A percentile compares a stretch with the other conserved stretches of the same genome.
phyloP scores from a whole-genome alignment of 2,329 filamentous ascomycete genomes.

The Cercospora beticola region DNA sequence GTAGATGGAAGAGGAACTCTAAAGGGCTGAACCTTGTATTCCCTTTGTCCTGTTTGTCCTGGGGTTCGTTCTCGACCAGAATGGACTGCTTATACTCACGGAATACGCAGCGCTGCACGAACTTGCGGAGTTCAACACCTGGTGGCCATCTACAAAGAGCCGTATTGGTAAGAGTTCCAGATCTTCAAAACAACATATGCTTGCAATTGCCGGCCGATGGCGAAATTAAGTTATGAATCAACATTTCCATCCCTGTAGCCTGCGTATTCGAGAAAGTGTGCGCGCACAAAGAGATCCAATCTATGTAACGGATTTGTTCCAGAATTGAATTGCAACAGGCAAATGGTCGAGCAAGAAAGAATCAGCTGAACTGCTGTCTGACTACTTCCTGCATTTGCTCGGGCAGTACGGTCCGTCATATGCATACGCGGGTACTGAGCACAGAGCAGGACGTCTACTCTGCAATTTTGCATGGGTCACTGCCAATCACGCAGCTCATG shows the following conservation, averaged over 20 bases:
- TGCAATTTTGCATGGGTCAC: too few species aligned
- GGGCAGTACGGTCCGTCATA: too few species aligned
- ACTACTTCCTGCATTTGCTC: neutral
- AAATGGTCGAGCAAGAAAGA: neutral
- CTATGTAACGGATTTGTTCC: too few species aligned
- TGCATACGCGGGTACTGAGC: too few species aligned
- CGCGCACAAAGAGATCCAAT: neutral
- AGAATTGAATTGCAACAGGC: neutral
- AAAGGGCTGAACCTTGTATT: neutral
- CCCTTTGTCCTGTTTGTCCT: neutral
- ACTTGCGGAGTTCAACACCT: neutral
- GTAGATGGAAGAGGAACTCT: neutral
- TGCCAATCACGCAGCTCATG: too few species aligned
- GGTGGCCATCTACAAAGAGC: neutral
- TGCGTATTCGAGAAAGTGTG: neutral
- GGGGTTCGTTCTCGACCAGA: neutral
- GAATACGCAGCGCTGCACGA: neutral
- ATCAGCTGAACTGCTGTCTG: neutral
- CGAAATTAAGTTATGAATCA: neutral
- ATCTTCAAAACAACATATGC: neutral
- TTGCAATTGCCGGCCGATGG: too few species aligned
- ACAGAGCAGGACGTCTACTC: too few species aligned
- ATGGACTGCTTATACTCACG: neutral
- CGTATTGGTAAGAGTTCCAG: neutral
- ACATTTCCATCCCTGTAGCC: neutral